phyloP scores from a whole-genome alignment of 2,329 filamentous ascomycete genomes.

The Phialophora chinensis region DNA sequence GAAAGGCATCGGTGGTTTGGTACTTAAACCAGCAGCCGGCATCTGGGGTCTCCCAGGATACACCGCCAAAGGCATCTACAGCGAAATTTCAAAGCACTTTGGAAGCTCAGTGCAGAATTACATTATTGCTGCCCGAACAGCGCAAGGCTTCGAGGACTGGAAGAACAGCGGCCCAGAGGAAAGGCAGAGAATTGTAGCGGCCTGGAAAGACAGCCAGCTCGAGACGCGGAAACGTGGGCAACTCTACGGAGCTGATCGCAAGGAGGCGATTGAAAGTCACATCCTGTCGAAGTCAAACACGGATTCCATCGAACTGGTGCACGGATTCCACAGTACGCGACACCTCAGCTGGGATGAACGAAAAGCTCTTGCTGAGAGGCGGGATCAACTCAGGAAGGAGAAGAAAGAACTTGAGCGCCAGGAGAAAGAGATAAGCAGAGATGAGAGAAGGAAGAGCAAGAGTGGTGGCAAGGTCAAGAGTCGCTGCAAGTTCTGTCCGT shows the following conservation, averaged over 20 bases:
- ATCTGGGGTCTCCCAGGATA: conserved; percentile 78
- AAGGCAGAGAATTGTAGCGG: conserved; percentile 65
- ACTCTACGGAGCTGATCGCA: conserved; percentile 48
- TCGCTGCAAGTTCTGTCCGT: conserved; percentile 36
- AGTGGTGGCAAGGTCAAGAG: conserved; percentile 36
- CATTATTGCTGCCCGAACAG: conserved; percentile 76
- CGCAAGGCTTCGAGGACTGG: conserved; percentile 75
- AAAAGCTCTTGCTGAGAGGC: conserved; percentile 55
- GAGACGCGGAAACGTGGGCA: conserved; percentile 58
- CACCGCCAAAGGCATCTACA: conserved; percentile 80
- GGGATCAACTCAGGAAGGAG: conserved; percentile 37
- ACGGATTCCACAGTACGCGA: conserved; percentile 58
- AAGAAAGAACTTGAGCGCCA: conserved; percentile 38
- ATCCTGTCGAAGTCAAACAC: conserved; percentile 42
- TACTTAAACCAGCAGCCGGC: conserved; percentile 83
- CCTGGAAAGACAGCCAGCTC: conserved; percentile 67
- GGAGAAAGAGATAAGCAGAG: conserved; percentile 38
- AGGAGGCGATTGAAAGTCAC: conserved; percentile 61
- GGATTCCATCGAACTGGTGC: conserved; percentile 48
- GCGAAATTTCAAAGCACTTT: conserved; percentile 74
- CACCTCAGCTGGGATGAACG: conserved; percentile 59
- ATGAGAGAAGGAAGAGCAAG: conserved; percentile 35
- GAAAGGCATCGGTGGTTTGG: conserved; percentile 79
- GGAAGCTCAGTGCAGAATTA: conserved; percentile 76
- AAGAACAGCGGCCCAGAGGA: conserved; percentile 62